A percentile compares a stretch with the other conserved stretches of the same genome.
Evolutionary conservation across 805 yeast species (phyloP).

Genomic region (Starmerella asiatica): DNA sequence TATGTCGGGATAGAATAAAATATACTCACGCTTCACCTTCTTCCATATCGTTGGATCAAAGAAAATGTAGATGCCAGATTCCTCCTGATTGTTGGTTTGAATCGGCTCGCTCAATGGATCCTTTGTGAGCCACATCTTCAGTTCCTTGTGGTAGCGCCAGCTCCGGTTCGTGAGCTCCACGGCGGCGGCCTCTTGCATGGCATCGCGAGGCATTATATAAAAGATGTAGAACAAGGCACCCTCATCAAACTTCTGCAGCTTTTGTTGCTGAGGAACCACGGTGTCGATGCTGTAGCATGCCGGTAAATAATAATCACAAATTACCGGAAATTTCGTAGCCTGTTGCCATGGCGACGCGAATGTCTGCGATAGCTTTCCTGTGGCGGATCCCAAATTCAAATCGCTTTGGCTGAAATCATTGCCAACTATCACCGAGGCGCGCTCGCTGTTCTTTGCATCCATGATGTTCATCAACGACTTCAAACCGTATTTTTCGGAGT

Average conservation of each 20-base stretch:
- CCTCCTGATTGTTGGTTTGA: conserved; percentile 67
- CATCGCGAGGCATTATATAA: conserved; percentile 85
- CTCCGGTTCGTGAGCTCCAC: conserved; percentile 80
- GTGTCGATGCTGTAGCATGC: conserved; percentile 35
- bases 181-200: conserved; percentile 86
- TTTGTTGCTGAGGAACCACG: conserved; percentile 34
- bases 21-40: conserved; percentile 64
- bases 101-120: conserved; percentile 83
- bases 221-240: conserved; percentile 89
- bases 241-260: conserved; percentile 49
- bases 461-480: conserved; percentile 48
- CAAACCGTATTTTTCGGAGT: conserved; percentile 53
- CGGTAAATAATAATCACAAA: conserved; percentile 66
- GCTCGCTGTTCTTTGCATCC: conserved; percentile 48
- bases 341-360: conserved; percentile 94
- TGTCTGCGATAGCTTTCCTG: conserved; percentile 40
- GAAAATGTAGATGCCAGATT: conserved; percentile 83
- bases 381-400: conserved; percentile 37
- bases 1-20: conserved; percentile 47
- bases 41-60: conserved; percentile 97
- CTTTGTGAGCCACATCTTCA: conserved; percentile 93
- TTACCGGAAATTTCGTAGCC: conserved; percentile 77
- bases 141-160: conserved; percentile 94
- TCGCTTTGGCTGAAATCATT: conserved; percentile 59
- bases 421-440: conserved; percentile 57